Evolutionary conservation across 495 filamentous ascomycete genomes (phyloP).

Genomic region (Neurospora pannonica): DNA sequence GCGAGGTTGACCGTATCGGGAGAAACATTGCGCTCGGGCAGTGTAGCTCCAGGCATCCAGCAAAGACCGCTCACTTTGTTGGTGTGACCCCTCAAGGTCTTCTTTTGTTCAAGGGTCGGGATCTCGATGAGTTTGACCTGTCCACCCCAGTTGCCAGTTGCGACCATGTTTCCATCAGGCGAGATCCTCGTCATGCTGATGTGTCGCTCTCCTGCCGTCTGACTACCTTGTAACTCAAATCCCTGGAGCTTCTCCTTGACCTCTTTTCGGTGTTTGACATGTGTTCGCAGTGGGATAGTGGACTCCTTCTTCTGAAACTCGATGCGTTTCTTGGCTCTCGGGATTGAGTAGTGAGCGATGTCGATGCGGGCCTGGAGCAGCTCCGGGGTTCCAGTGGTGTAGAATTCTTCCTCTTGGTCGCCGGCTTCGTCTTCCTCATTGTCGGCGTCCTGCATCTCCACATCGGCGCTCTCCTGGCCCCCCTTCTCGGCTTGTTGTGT

Average conservation of each 20-base stretch:
- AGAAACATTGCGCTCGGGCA: slow-evolving; percentile 59
- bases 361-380: slow-evolving; percentile 67
- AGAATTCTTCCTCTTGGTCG: slow-evolving; percentile 91
- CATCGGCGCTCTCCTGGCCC: slow-evolving; percentile 44
- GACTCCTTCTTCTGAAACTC: slow-evolving; percentile 69
- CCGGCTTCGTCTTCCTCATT: slow-evolving; percentile 56
- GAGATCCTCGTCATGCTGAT: slow-evolving; percentile 86
- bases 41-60: slow-evolving; percentile 80
- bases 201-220: slow-evolving; percentile 83
- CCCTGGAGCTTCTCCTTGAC: slow-evolving; percentile 74
- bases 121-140: slow-evolving; percentile 77
- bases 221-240: slow-evolving; percentile 86
- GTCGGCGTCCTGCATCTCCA: slow-evolving; percentile 53
- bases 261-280: slow-evolving; percentile 80
- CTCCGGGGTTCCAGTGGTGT: slow-evolving; percentile 68
- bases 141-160: slow-evolving; percentile 86
- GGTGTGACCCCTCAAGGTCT: slow-evolving; percentile 67
- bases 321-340: slow-evolving; percentile 67
- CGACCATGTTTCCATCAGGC: slow-evolving; percentile 72
- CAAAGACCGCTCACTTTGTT: slow-evolving; percentile 82
- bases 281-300: slow-evolving; percentile 72
- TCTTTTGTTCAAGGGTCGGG: slow-evolving; percentile 69
- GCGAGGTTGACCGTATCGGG: slow-evolving; percentile 72
- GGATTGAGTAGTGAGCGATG: slow-evolving; percentile 80
- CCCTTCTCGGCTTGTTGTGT: slow-evolving; percentile 59